phyloP scores from a whole-genome alignment of 2,329 filamentous ascomycete species.

The Boeremia lycopersici region DNA sequence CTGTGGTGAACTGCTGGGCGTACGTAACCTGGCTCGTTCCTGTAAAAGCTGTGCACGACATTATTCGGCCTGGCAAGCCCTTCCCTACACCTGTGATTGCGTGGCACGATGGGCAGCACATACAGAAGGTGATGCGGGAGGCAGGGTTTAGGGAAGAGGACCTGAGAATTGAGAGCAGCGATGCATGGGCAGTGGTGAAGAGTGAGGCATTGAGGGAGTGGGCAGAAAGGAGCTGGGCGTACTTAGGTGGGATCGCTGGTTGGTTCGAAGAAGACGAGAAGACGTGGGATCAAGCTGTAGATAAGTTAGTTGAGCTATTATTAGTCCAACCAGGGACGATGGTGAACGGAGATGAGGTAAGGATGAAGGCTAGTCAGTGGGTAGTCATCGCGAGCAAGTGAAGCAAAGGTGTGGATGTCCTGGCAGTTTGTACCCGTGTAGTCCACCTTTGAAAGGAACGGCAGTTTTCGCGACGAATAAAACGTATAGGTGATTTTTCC shows the following conservation, averaged over 20 bases:
- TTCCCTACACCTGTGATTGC: slow-evolving; percentile 26
- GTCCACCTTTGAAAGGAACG: too few relatives aligned
- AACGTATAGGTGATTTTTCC: too few relatives aligned
- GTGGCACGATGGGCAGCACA: slow-evolving; percentile 37
- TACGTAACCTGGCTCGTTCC: slow-evolving; percentile 33
- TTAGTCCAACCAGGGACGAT: slow-evolving; percentile 26
- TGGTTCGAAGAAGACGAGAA: slow-evolving; percentile 35
- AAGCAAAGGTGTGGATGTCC: not conserved
- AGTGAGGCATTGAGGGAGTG: slow-evolving; percentile 27
- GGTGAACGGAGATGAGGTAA: slow-evolving; percentile 29
- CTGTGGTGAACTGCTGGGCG: slow-evolving; percentile 49
- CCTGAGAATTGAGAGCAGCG: slow-evolving; percentile 29
- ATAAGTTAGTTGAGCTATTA: slow-evolving; percentile 27
- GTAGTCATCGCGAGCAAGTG: slow-evolving; percentile 33
- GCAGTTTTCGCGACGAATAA: too few relatives aligned
- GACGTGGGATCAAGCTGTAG: slow-evolving; percentile 39
- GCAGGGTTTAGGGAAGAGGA: slow-evolving; percentile 34
- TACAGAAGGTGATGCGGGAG: slow-evolving; percentile 35
- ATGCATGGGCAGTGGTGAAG: slow-evolving; percentile 29
- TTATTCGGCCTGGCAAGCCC: slow-evolving; percentile 24
- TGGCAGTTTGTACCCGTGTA: too few relatives aligned
- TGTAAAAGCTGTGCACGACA: slow-evolving; percentile 25
- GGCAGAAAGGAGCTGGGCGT: slow-evolving; percentile 40
- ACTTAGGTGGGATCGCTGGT: slow-evolving; percentile 32
- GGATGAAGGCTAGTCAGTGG: slow-evolving; percentile 41